These are phyloP conservation scores for Pyrus hybrid DNA, from an alignment of 331 rosid species.

Conservation along the genomic window DNA sequence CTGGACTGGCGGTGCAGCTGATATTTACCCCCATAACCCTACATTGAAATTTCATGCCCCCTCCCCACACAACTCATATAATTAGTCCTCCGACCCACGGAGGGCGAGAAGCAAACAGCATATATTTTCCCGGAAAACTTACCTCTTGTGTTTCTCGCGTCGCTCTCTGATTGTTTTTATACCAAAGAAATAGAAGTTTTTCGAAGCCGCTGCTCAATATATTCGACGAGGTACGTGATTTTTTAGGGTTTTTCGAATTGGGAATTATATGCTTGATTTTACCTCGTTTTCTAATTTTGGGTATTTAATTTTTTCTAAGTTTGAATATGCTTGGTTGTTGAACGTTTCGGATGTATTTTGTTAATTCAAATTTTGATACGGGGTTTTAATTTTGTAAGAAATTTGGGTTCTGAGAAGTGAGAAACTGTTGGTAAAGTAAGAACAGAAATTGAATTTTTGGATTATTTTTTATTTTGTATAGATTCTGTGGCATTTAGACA, in stretches of 20 bases:
- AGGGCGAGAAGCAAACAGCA: not conserved
- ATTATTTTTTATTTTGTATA: too few relatives aligned
- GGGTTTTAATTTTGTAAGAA: not conserved
- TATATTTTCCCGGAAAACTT: not conserved
- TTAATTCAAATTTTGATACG: not conserved
- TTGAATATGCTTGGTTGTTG: not conserved
- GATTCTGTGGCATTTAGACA: not conserved
- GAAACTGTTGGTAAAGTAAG: not conserved
- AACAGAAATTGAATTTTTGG: not conserved
- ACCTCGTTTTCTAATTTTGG: not conserved
- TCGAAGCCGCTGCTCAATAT: not conserved
- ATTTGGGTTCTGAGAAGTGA: not conserved
- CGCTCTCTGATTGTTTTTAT: not conserved
- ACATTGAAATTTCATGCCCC: not conserved
- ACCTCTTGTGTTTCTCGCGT: not conserved
- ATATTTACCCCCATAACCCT: conserved; percentile 1
- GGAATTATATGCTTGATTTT: not conserved
- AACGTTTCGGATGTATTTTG: not conserved
- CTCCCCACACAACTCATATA: not conserved
- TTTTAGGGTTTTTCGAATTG: not conserved
- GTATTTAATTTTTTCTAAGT: not conserved
- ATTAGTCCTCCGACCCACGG: not conserved
- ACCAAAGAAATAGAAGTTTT: not conserved
- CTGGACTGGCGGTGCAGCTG: not conserved
- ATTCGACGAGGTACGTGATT: conserved; percentile 5